A percentile compares a stretch with the other conserved stretches of the same genome.
Conservation (phyloP, 768 basidiomycete genomes). For the Russula brevipes region DNA sequence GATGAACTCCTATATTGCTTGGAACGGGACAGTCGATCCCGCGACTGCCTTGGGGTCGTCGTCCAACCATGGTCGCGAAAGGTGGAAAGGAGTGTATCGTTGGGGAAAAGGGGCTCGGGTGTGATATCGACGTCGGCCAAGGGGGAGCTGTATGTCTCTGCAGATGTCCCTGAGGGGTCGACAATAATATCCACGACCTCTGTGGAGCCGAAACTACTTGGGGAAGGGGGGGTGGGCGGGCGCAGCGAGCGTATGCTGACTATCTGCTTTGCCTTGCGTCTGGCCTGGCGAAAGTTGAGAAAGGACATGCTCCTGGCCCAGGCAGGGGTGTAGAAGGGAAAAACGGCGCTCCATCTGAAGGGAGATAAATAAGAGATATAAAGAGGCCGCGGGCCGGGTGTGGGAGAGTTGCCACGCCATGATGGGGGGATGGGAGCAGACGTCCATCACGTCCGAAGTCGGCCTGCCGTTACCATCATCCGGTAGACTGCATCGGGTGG, state of each 20-base stretch:
- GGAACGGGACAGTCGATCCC: background rate
- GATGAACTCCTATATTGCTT: background rate
- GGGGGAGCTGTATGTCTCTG: background rate
- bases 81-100: background rate
- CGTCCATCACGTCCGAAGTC: too few relatives aligned
- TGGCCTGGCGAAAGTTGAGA: conserved; percentile 20
- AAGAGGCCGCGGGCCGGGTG: background rate
- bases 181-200: conserved; percentile 20
- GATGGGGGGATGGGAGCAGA: background rate
- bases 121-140: conserved; percentile 16
- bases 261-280: conserved; percentile 24
- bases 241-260: background rate
- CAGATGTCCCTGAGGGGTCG: conserved; percentile 4
- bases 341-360: background rate
- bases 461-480: too few relatives aligned
- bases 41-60: background rate
- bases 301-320: conserved; percentile 16
- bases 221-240: background rate
- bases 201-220: conserved; percentile 3
- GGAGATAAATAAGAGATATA: background rate
- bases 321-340: background rate
- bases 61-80: background rate
- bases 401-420: conserved; percentile 2
- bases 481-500: too few relatives aligned
- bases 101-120: conserved; percentile 15